Base-by-base conservation (phyloP, 2,329 filamentous ascomycete species). In the Raffaelea arxii region DNA sequence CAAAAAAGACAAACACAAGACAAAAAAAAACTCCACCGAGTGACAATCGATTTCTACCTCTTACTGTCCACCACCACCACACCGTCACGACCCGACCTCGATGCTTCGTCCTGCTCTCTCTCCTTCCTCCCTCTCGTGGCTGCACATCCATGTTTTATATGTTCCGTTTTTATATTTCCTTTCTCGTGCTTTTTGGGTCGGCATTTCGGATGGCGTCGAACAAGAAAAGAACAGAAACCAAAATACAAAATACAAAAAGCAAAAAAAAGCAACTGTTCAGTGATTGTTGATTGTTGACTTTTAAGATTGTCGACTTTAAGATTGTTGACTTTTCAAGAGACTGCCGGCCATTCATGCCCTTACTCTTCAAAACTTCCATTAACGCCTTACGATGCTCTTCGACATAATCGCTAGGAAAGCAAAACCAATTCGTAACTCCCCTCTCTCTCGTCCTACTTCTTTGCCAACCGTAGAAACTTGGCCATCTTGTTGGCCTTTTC, bases 401-500 rank as follows among this genome's bases (percentile, higher is more conserved):
- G 9, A 5, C 22, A 4, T 4, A 9, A 3, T 23, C 3, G 12
- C 4, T 24, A n/a, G n/a, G n/a, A n/a, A n/a, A n/a, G n/a, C n/a
- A n/a, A n/a, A n/a, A n/a, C n/a, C n/a, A n/a, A n/a, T n/a, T n/a
- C n/a, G n/a, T n/a, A n/a, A n/a, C n/a, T 36, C 14, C 12, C 25
- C 22, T 24, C 21, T 2, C 36, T 25, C 7, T 25, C 35, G n/a
- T 42, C 36, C 27, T 32, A 54, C 47, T 54, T 54, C 48, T 53
- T 54, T 2, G 49, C 32, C 18, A 54, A 30, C 16, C 53, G 49
- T 41, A 54, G 46, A 12, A 54, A 53, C 51, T 54, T 54, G 47
- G 51, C 35, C 46, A 54, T 44, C 47, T 54, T 54, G 30, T 52
- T 51, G 44, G 67, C 58, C 45, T 65, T 60, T 44, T 65, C 62